These are phyloP conservation scores for Lachnellula hyalina DNA, from an alignment of 2,329 filamentous ascomycete species.

Conservation along the genomic window DNA sequence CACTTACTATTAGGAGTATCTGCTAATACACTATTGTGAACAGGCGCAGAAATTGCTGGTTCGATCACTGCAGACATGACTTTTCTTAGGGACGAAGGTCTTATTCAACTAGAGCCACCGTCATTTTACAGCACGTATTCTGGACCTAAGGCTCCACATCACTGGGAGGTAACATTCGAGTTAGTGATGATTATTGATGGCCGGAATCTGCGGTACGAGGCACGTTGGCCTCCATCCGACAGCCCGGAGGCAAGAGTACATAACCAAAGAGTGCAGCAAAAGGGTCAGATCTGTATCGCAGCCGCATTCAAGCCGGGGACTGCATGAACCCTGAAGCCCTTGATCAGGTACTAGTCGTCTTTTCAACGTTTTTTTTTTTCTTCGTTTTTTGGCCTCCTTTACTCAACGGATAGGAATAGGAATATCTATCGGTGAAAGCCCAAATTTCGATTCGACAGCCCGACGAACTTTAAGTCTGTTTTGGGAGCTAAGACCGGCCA, in stretches of 20 bases:
- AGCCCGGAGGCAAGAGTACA: background rate
- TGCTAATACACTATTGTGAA: background rate
- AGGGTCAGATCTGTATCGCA: slow-evolving; percentile 3
- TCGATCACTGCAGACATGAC: slow-evolving; percentile 6
- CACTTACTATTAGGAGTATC: background rate
- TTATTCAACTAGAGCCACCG: slow-evolving; percentile 1
- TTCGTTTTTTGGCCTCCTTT: too few relatives aligned
- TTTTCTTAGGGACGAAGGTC: slow-evolving; percentile 8
- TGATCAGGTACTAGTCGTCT: too few relatives aligned
- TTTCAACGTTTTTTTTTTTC: too few relatives aligned
- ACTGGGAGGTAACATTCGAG: slow-evolving; percentile 5
- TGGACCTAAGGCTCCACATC: background rate
- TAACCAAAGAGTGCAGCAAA: background rate
- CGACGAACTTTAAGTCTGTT: too few relatives aligned
- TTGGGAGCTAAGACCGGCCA: too few relatives aligned
- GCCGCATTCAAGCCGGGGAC: slow-evolving; percentile 1
- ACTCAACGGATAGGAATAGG: too few relatives aligned
- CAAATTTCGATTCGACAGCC: too few relatives aligned
- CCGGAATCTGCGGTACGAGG: slow-evolving; percentile 9
- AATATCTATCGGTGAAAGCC: too few relatives aligned
- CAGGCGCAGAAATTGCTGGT: slow-evolving; percentile 4
- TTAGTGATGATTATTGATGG: slow-evolving; percentile 8
- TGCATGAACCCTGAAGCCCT: background rate
- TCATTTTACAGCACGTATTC: slow-evolving; percentile 6
- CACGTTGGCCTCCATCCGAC: background rate